Percentiles rank a stretch among this genome's conserved stretches.
Evolutionary conservation across 2,329 filamentous ascomycete genomes (phyloP).

Genomic region (Ophiostoma piceae): DNA sequence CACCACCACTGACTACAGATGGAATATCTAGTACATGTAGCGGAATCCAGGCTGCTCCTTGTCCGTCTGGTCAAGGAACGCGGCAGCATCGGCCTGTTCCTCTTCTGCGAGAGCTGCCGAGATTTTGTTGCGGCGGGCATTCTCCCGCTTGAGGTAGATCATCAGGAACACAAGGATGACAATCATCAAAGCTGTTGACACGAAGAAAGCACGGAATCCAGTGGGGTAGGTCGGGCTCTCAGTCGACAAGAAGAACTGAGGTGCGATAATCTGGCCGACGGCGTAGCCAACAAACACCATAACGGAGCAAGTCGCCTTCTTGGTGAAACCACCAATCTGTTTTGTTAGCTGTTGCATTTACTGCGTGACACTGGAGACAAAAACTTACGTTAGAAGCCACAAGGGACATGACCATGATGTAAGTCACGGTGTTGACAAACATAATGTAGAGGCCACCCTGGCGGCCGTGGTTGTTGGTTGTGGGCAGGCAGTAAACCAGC

Average conservation of each 20-base stretch:
- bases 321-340: constrained; percentile 60
- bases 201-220: constrained; percentile 61
- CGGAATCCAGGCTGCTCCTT: constrained; percentile 24
- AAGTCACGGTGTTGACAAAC: constrained; percentile 47
- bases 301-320: constrained; percentile 61
- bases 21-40: constrained; percentile 18
- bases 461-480: constrained; percentile 44
- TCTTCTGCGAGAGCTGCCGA: constrained; percentile 17
- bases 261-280: constrained; percentile 44
- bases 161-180: constrained; percentile 45
- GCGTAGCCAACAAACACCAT: constrained; percentile 60
- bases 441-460: constrained; percentile 50
- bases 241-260: constrained; percentile 50
- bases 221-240: constrained; percentile 58
- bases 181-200: constrained; percentile 52
- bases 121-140: constrained; percentile 17
- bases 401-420: constrained; percentile 57
- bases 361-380: background rate
- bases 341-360: background rate
- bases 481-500: constrained; percentile 43
- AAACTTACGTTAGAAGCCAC: constrained; percentile 46
- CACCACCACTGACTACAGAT: background rate
- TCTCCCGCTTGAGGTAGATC: constrained; percentile 36
- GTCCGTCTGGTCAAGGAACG: constrained; percentile 23
- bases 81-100: constrained; percentile 18